These are phyloP conservation scores for Solanum gracilifrons DNA, from an alignment of 257 asterid species.

Conservation along the genomic window DNA sequence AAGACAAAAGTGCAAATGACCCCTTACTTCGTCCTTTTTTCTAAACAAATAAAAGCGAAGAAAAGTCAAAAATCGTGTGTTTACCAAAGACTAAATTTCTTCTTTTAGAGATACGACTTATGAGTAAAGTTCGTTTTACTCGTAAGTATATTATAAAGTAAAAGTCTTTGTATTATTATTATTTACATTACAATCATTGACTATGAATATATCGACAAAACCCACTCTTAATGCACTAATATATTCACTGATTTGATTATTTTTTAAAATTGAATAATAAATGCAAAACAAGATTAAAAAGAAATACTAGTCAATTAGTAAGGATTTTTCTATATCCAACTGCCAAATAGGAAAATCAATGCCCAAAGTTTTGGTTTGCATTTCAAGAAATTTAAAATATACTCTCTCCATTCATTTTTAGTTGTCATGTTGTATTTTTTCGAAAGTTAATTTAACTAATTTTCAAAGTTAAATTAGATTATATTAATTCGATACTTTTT, in stretches of 20 bases:
- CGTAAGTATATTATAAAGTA: neutral
- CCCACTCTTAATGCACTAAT: neutral
- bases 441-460: accelerated
- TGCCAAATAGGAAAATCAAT: neutral
- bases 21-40: neutral
- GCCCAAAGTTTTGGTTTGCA: neutral
- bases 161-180: neutral
- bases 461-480: no score
- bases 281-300: neutral
- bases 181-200: neutral
- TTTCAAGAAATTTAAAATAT: neutral
- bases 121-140: neutral
- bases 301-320: neutral
- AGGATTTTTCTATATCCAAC: neutral
- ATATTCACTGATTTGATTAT: neutral
- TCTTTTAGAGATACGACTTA: neutral
- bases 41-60: neutral
- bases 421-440: no score
- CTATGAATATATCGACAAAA: neutral
- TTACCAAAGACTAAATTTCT: neutral
- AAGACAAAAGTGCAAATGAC: neutral
- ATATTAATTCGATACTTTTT: no score
- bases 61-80: neutral
- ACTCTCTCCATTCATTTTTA: neutral
- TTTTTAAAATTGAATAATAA: no score